Conservation (phyloP, 2,329 filamentous ascomycete species). For the Tolypocladium paradoxum region DNA sequence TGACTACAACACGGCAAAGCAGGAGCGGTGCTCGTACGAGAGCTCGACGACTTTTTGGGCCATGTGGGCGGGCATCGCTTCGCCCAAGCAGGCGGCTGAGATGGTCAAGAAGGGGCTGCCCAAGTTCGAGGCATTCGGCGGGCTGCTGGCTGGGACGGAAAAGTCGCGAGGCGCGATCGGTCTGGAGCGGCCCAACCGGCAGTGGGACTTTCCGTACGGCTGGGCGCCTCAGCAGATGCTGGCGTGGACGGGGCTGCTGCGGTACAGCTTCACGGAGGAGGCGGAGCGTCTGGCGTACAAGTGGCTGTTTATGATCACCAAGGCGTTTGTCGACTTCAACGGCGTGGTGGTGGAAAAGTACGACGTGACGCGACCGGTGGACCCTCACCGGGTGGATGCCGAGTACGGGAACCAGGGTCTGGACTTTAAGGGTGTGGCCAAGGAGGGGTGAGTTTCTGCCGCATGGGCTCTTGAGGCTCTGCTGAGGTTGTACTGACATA, state of each 20-base stretch:
- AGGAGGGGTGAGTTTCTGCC: conserved; percentile 68
- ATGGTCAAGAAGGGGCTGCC: conserved; percentile 77
- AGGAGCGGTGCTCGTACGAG: conserved; percentile 76
- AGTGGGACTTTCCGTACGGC: conserved; percentile 97
- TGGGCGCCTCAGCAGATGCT: conserved; percentile 99
- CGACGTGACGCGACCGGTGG: conserved; percentile 81
- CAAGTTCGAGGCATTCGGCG: conserved; percentile 78
- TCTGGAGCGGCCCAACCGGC: conserved; percentile 78
- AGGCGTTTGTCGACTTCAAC: conserved; percentile 97
- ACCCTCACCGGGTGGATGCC: conserved; percentile 88
- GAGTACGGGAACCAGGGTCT: conserved; percentile 96
- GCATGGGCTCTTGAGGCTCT: neutral
- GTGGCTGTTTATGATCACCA: conserved; percentile 97
- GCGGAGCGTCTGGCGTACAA: conserved; percentile 86
- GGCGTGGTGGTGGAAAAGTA: conserved; percentile 98
- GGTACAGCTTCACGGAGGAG: conserved; percentile 86
- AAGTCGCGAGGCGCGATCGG: conserved; percentile 73
- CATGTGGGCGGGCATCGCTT: conserved; percentile 86
- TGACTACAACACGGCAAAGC: conserved; percentile 82
- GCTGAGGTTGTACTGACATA: neutral
- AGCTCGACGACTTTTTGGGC: conserved; percentile 93
- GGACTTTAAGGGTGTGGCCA: conserved; percentile 91
- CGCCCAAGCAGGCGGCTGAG: conserved; percentile 72
- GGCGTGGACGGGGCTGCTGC: conserved; percentile 84
- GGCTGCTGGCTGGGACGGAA: conserved; percentile 80